A percentile compares a stretch with the other conserved stretches of the same genome.
phyloP scores from a whole-genome alignment of 306 rosid species.

The Psophocarpus tetragonolobus region DNA sequence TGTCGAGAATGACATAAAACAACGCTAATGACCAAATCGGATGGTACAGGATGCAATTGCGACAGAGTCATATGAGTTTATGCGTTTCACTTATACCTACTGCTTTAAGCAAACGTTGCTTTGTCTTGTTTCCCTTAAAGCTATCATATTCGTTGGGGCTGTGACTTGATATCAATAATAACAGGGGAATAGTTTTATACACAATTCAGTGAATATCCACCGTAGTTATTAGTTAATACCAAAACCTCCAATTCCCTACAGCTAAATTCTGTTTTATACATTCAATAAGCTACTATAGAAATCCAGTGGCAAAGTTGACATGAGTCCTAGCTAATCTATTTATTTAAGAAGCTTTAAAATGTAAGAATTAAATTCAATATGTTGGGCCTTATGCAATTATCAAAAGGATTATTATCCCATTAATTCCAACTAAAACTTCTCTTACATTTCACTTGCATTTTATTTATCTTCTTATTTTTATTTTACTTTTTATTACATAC shows the following conservation, averaged over 20 bases:
- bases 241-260: background rate
- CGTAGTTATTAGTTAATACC: background rate
- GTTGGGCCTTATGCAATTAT: background rate
- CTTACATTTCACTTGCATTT: too few species aligned
- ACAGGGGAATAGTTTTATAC: background rate
- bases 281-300: background rate
- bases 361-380: background rate
- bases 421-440: too few species aligned
- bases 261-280: background rate
- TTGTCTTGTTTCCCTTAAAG: slow-evolving; percentile 14
- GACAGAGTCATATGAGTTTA: slow-evolving; percentile 28
- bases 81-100: background rate
- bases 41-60: slow-evolving; percentile 11
- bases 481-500: too few species aligned
- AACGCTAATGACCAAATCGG: background rate
- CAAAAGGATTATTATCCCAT: too few species aligned
- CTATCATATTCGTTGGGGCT: background rate
- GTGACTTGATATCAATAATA: background rate
- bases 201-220: too few species aligned
- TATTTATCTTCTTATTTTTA: too few species aligned
- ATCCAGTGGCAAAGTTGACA: too few species aligned
- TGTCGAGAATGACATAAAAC: background rate
- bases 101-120: background rate
- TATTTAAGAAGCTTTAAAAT: background rate
- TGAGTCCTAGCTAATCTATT: background rate